These are phyloP conservation scores for Begonia masoniana DNA, from an alignment of 306 rosid genomes.

Conservation along the genomic window DNA sequence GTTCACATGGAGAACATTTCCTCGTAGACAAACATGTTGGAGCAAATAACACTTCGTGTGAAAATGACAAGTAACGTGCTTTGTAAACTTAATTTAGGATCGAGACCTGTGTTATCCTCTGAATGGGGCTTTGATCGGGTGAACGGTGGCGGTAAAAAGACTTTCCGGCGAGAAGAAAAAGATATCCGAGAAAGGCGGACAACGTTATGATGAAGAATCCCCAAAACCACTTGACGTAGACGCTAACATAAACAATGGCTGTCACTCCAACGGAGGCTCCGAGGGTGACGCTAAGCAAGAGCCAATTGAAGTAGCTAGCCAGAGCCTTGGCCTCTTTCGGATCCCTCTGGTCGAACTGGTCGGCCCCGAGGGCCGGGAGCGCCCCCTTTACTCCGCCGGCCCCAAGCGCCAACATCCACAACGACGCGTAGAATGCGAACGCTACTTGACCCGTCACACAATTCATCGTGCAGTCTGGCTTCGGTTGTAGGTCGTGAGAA, in stretches of 20 bases:
- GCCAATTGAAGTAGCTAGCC: constrained; percentile 58
- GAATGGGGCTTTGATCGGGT: constrained; percentile 47
- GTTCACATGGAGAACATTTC: too few species aligned
- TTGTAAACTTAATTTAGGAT: too few species aligned
- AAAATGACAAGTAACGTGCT: too few species aligned
- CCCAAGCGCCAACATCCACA: constrained; percentile 50
- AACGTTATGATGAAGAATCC: constrained; percentile 49
- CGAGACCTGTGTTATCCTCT: constrained; percentile 31
- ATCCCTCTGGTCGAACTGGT: constrained; percentile 49
- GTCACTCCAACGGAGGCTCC: constrained; percentile 63
- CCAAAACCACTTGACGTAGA: constrained; percentile 48
- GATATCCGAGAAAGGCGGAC: constrained; percentile 37
- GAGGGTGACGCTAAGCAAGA: constrained; percentile 43
- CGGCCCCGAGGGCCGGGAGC: constrained; percentile 70
- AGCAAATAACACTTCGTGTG: too few species aligned
- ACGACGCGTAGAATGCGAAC: constrained; percentile 38
- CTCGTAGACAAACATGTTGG: too few species aligned
- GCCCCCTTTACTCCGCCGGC: constrained; percentile 70
- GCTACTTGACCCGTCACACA: constrained; percentile 44
- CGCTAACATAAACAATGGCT: constrained; percentile 49
- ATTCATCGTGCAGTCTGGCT: constrained; percentile 23
- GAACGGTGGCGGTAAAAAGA: constrained; percentile 49
- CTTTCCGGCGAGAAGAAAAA: constrained; percentile 49
- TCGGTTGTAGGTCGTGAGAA: constrained; percentile 38
- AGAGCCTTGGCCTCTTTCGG: constrained; percentile 47